phyloP scores from a whole-genome alignment of 2,329 filamentous ascomycete genomes.

The Cladosporium velox region DNA sequence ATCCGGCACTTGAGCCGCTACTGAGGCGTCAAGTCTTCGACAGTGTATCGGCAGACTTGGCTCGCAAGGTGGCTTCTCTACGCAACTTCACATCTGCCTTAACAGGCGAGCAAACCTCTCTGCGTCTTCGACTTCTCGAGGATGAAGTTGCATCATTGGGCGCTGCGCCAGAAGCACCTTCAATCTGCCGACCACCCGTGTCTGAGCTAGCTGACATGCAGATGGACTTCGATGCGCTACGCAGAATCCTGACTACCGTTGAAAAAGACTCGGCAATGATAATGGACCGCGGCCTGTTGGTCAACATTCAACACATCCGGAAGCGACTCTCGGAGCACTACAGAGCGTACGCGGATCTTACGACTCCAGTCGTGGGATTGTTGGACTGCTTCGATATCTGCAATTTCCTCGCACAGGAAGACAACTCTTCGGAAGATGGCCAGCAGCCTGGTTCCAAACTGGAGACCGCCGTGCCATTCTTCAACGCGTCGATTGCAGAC shows the following conservation, averaged over 20 bases:
- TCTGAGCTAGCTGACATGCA: constrained; percentile 74
- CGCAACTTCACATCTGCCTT: constrained; percentile 66
- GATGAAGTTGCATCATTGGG: constrained; percentile 66
- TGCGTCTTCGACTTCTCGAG: constrained; percentile 65
- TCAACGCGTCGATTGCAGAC: constrained; percentile 23
- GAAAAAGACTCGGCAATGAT: constrained; percentile 9
- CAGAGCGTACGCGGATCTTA: constrained; percentile 81
- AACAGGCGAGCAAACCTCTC: constrained; percentile 67
- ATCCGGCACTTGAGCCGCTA: constrained; percentile 66
- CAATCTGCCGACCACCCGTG: constrained; percentile 69
- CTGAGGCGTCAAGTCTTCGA: constrained; percentile 65
- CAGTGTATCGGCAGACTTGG: constrained; percentile 58
- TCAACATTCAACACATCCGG: constrained; percentile 60
- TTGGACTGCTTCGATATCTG: constrained; percentile 66
- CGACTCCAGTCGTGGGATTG: constrained; percentile 74
- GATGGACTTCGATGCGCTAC: constrained; percentile 64
- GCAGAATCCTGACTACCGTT: constrained; percentile 26
- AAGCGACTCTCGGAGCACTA: constrained; percentile 69
- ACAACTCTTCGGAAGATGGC: not conserved
- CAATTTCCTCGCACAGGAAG: constrained; percentile 23
- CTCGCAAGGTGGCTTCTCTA: constrained; percentile 61
- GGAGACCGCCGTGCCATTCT: constrained; percentile 29
- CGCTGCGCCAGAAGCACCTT: constrained; percentile 63
- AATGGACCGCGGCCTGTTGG: constrained; percentile 25
- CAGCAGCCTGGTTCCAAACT: not conserved